Base-by-base conservation (phyloP, 345 rosid genomes). In the Cardamine occulta region DNA sequence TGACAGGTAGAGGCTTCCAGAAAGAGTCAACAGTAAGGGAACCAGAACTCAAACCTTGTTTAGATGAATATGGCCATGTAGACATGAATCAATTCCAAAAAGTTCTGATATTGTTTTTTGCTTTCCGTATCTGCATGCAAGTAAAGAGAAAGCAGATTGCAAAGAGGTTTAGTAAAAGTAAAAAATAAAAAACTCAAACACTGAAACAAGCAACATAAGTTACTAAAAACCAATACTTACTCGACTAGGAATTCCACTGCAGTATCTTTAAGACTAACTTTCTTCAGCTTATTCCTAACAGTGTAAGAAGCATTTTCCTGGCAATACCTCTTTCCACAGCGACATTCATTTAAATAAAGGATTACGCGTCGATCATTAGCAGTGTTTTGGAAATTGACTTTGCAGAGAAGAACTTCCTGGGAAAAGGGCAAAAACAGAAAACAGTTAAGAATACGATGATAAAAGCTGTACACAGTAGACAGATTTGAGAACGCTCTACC, bases 331-430 rank as follows among this genome's bases (percentile, higher is more conserved):
- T 88, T 83, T 44, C 91, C 97, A 75, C 99, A 95, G 44, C 11
- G 80, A 80, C 97, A 95, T 55, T 78, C 81, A 65, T 88, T 89
- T 47, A 95, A 75, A 74, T 90, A 84, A 57, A 95, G 69, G 77
- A 89, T 84, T 18, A 92, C 84, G 1, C 93, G 93, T 5, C 96
- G 93, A 73, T 95, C 97, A 70, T 72, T 80, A 5, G 40, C 68
- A 29, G 87, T 88, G 62, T 95, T 95, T 63, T 85, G 90, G 82
- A 92, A 95, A 77, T 74, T 82, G 45, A 87, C 96, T 77, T 83
- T 89, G 77, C 90, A 92, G 51, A 86, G 97, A 70, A 95, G 80
- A 75, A 95, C 88, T 86, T 95, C 99, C 99, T 92, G 87, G 51
- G 80, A 79, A 66, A 21, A 77, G 52, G 24, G 54, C 18, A 80